phyloP scores from a whole-genome alignment of 2,329 filamentous ascomycete species.

The Hymenoscyphus repandus region DNA sequence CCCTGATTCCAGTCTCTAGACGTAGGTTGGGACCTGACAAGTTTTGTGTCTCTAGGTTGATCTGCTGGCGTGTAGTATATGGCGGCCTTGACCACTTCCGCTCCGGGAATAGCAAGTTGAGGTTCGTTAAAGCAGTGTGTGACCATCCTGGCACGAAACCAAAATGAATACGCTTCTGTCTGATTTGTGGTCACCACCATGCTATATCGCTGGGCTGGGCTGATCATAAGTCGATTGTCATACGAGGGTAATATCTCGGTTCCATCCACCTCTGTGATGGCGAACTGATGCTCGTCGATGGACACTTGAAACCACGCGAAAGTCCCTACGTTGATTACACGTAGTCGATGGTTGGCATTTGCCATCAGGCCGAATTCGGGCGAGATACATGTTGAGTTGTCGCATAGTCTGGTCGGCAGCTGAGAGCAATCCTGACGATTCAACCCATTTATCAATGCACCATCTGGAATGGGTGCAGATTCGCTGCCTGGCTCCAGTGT shows the following conservation, averaged over 20 bases:
- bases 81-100: constrained; percentile 43
- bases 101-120: constrained; percentile 37
- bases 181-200: constrained; percentile 58
- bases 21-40: constrained; percentile 14
- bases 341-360: constrained; percentile 56
- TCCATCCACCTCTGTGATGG: constrained; percentile 66
- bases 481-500: constrained; percentile 39
- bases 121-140: constrained; percentile 54
- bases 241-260: constrained; percentile 56
- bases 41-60: constrained; percentile 3
- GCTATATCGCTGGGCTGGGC: constrained; percentile 68
- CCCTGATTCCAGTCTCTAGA: constrained; percentile 40
- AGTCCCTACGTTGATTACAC: constrained; percentile 65
- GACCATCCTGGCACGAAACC: constrained; percentile 59
- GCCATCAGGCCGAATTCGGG: constrained; percentile 44
- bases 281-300: constrained; percentile 61
- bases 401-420: constrained; percentile 38
- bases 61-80: constrained; percentile 38
- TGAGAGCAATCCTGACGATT: constrained; percentile 37
- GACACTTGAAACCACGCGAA: constrained; percentile 69
- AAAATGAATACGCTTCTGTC: constrained; percentile 49
- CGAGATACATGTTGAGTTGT: constrained; percentile 34
- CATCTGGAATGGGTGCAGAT: constrained; percentile 40
- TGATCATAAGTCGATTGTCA: constrained; percentile 57
- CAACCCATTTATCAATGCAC: constrained; percentile 40